phyloP scores from a whole-genome alignment of 2,329 filamentous ascomycete species.

The Penicillium sp. region DNA sequence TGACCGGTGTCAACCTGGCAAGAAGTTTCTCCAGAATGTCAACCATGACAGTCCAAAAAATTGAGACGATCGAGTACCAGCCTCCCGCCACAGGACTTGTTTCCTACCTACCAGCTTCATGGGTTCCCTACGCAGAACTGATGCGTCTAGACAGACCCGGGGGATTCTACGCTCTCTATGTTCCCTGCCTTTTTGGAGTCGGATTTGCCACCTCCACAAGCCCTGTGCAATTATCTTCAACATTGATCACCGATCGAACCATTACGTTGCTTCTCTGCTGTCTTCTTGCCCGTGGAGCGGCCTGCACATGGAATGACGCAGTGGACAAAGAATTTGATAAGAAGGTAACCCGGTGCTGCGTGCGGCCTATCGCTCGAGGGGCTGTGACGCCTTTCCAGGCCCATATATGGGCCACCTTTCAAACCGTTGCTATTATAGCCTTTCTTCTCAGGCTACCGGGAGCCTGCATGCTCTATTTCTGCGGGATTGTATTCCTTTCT shows the following conservation, averaged over 20 bases:
- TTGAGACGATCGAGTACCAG: no score
- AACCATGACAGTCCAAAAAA: no score
- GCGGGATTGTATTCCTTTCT: conserved; percentile 62
- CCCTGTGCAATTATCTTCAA: conserved; percentile 59
- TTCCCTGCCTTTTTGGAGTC: conserved; percentile 82
- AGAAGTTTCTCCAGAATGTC: no score
- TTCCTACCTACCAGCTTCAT: not conserved
- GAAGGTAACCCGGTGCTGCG: conserved; percentile 71
- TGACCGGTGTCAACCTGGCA: no score
- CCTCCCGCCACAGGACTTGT: not conserved
- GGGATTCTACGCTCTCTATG: conserved; percentile 82
- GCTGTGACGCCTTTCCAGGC: conserved; percentile 73
- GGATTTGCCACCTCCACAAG: conserved; percentile 63
- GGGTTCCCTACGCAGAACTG: conserved; percentile 15
- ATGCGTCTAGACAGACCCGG: conserved; percentile 78
- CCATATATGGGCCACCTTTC: conserved; percentile 70
- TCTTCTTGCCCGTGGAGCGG: conserved; percentile 82
- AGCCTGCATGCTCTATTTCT: conserved; percentile 55
- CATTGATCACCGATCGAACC: conserved; percentile 68
- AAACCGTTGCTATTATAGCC: conserved; percentile 37
- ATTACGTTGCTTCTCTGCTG: conserved; percentile 59
- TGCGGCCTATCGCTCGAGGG: conserved; percentile 79
- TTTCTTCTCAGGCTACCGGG: conserved; percentile 57
- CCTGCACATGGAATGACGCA: conserved; percentile 89
- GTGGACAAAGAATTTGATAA: conserved; percentile 88